These are phyloP conservation scores for Spirogloea muscicola DNA, from an alignment of 139 green algal genomes.

Conservation along the genomic window DNA sequence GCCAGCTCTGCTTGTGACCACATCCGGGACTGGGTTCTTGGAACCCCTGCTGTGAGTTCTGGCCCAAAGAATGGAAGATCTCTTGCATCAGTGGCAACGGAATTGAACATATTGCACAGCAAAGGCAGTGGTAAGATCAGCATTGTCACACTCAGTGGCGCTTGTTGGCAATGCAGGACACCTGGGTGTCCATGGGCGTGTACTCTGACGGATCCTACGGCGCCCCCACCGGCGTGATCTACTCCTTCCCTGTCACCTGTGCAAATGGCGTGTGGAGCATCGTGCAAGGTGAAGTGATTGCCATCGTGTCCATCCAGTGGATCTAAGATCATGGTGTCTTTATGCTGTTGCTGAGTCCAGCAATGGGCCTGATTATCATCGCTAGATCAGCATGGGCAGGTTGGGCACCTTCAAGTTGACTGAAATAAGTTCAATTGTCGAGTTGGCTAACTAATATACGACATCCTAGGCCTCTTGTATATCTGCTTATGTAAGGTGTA, in stretches of 20 bases:
- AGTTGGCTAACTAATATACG: neutral
- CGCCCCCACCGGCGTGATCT: constrained; percentile 71
- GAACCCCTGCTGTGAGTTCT: constrained; percentile 58
- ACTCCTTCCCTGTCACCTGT: constrained; percentile 85
- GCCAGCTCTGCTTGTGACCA: constrained; percentile 86
- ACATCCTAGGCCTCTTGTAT: neutral
- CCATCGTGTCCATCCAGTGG: too few species aligned
- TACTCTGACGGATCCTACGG: constrained; percentile 72
- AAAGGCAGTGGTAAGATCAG: neutral
- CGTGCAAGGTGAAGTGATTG: constrained; percentile 75
- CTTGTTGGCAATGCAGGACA: constrained; percentile 21
- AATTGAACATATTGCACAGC: neutral
- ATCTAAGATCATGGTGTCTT: too few species aligned
- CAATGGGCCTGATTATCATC: too few species aligned
- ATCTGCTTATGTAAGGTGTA: neutral
- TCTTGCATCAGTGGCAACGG: neutral
- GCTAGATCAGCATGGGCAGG: neutral
- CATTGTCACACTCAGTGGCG: neutral
- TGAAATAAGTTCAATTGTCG: neutral
- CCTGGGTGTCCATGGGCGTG: constrained; percentile 87
- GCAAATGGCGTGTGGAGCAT: constrained; percentile 82
- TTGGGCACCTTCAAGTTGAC: neutral
- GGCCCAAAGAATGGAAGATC: neutral
- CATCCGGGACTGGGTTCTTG: constrained; percentile 82
- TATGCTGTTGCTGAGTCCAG: too few species aligned